A percentile compares a stretch with the other conserved stretches of the same genome.
Conservation (phyloP, 129 eudicot genomes). For the carrot (Daucus carota) region DH1_v3.0 NC_030384.2:37022001-37022500, state of each 20-base stretch:
- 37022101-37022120: not conserved
- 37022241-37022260: conserved; percentile 91
- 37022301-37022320: conserved; percentile 92
- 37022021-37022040: not conserved
- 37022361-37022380: not conserved
- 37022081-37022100: not conserved
- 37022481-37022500: not conserved
- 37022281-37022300: conserved; percentile 86
- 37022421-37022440: not conserved
- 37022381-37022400: not conserved
- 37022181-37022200: not conserved
- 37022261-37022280: conserved; percentile 93
- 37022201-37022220: conserved; percentile 71
- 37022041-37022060: not conserved
- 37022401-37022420: not conserved
- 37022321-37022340: conserved; percentile 69
- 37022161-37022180: not conserved
- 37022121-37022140: not conserved
- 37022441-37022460: not conserved
- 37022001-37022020: not conserved
- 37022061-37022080: not conserved
- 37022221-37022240: conserved; percentile 76
- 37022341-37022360: conserved; percentile 54
- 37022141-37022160: not conserved
- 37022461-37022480: not conserved